Percentiles rank a stretch among this genome's conserved stretches.
These are phyloP conservation scores for Micromonas pusilla DNA, from an alignment of 139 green algal genomes.

Conservation along the genomic window DNA sequence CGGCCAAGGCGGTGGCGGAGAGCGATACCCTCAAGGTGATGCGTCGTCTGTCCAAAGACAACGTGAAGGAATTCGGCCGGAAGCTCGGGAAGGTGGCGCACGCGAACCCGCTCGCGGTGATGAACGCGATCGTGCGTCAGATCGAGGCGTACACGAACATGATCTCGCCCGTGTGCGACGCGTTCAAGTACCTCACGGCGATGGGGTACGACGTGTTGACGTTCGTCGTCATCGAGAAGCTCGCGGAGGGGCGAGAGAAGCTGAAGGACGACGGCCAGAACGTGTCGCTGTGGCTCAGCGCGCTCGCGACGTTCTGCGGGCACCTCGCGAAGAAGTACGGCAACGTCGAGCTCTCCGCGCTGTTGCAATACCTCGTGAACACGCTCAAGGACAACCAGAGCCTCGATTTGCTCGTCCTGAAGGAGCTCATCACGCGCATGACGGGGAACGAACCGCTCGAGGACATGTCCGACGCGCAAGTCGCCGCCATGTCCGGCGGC, in stretches of 20 bases:
- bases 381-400: slow-evolving; percentile 47
- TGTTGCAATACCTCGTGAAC: slow-evolving; percentile 62
- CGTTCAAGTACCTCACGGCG: slow-evolving; percentile 60
- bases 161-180: slow-evolving; percentile 59
- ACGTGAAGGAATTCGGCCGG: slow-evolving; percentile 31
- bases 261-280: slow-evolving; percentile 74
- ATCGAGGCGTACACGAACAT: slow-evolving; percentile 65
- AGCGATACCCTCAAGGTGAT: slow-evolving; percentile 8
- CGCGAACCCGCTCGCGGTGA: slow-evolving; percentile 32
- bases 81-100: slow-evolving; percentile 35
- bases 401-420: slow-evolving; percentile 16
- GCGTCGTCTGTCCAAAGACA: slow-evolving; percentile 41
- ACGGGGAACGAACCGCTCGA: slow-evolving; percentile 46
- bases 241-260: slow-evolving; percentile 41
- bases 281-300: slow-evolving; percentile 67
- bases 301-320: slow-evolving; percentile 59
- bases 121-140: slow-evolving; percentile 43
- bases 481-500: slow-evolving; percentile 53
- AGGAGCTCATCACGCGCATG: slow-evolving; percentile 51
- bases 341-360: slow-evolving; percentile 34
- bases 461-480: slow-evolving; percentile 50
- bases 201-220: slow-evolving; percentile 47
- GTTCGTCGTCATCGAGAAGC: slow-evolving; percentile 56
- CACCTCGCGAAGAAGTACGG: slow-evolving; percentile 38
- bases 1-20: background rate